Conservation (phyloP, 192 early-diverging fungal species). For the Entomortierella chlamydospora region DNA sequence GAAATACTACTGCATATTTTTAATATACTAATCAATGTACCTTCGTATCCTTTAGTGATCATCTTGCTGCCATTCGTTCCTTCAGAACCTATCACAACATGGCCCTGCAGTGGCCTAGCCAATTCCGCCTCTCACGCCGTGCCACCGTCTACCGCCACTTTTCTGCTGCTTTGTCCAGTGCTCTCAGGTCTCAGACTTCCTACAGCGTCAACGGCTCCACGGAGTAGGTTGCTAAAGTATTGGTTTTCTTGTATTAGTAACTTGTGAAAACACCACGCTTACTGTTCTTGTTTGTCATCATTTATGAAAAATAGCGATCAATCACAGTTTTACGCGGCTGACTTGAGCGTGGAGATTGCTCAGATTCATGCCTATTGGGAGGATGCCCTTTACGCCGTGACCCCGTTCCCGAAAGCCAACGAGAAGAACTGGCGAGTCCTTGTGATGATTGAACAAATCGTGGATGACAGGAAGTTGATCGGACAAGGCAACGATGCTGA, state of each 20-base stretch:
- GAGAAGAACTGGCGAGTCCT: slow-evolving; percentile 69
- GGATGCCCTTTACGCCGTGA: slow-evolving; percentile 64
- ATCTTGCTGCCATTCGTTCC: slow-evolving; percentile 32
- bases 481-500: slow-evolving; percentile 63
- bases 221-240: slow-evolving; percentile 11
- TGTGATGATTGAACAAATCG: slow-evolving; percentile 71
- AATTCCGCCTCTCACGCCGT: slow-evolving; percentile 35
- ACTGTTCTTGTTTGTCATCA: background rate
- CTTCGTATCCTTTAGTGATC: slow-evolving; percentile 14
- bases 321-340: slow-evolving; percentile 31
- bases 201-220: slow-evolving; percentile 5
- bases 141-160: slow-evolving; percentile 22
- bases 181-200: slow-evolving; percentile 3
- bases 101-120: slow-evolving; percentile 20
- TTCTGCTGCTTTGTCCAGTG: slow-evolving; percentile 8
- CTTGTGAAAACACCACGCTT: too few species aligned
- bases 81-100: slow-evolving; percentile 38
- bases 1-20: background rate
- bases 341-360: slow-evolving; percentile 60
- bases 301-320: slow-evolving; percentile 24
- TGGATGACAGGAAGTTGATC: slow-evolving; percentile 68
- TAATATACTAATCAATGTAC: background rate
- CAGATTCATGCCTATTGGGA: slow-evolving; percentile 70
- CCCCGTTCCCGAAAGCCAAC: slow-evolving; percentile 71
- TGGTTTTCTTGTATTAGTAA: background rate